Evolutionary conservation across 805 yeast species (phyloP).

Genomic region (Debaryomyces castellii): DNA sequence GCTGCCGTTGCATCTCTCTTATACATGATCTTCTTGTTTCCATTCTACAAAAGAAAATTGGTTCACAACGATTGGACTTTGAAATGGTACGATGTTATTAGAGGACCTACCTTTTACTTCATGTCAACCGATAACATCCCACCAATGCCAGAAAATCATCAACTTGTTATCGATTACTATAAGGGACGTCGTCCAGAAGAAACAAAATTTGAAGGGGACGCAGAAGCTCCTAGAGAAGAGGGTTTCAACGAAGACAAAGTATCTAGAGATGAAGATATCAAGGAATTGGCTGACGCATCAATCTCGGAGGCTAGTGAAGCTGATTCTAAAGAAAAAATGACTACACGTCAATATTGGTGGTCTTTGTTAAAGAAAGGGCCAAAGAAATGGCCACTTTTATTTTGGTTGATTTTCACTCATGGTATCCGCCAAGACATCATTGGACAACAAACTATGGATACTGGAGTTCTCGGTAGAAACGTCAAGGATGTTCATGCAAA

Average conservation of each 20-base stretch:
- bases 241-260: neutral
- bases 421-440: conserved; percentile 70
- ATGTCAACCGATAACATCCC: conserved; percentile 58
- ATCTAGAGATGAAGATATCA: conserved; percentile 6
- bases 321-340: conserved; percentile 15
- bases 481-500: conserved; percentile 51
- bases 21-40: conserved; percentile 55
- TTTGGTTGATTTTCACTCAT: conserved; percentile 50
- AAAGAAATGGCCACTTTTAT: conserved; percentile 51
- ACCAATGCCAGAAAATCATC: conserved; percentile 62
- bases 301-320: neutral
- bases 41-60: conserved; percentile 61
- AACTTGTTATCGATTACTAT: conserved; percentile 62
- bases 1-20: conserved; percentile 55
- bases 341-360: conserved; percentile 43
- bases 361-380: conserved; percentile 46
- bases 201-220: conserved; percentile 12
- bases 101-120: conserved; percentile 59
- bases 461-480: conserved; percentile 44
- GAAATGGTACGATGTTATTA: conserved; percentile 51
- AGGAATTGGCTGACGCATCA: conserved; percentile 6
- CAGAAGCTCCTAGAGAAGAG: conserved; percentile 6
- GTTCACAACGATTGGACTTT: conserved; percentile 67
- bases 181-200: conserved; percentile 48
- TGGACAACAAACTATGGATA: conserved; percentile 38